Evolutionary conservation across 2,329 filamentous ascomycete genomes (phyloP).

Genomic region (Colletotrichum godetiae): DNA sequence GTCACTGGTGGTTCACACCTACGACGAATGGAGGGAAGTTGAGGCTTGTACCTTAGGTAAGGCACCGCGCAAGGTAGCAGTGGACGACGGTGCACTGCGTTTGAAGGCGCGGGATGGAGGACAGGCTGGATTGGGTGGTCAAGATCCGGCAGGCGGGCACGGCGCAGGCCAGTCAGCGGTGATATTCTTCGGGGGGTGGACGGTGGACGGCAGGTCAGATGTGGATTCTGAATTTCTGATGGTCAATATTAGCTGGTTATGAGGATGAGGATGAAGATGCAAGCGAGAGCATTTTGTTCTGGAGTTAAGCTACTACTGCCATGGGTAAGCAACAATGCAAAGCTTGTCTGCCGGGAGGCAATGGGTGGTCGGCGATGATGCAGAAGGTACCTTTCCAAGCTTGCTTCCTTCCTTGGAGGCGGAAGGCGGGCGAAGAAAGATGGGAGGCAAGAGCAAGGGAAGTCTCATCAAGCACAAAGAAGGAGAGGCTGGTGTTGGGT

Average conservation of each 20-base stretch:
- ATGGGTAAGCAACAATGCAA: background rate
- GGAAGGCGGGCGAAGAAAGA: background rate
- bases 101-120: slow-evolving; percentile 3
- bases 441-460: background rate
- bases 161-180: slow-evolving; percentile 12
- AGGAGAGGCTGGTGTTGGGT: background rate
- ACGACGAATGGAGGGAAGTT: no score
- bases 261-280: background rate
- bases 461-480: background rate
- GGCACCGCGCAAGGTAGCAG: background rate
- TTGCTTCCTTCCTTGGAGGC: background rate
- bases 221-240: background rate
- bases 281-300: background rate
- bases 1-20: background rate
- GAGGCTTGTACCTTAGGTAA: background rate
- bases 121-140: slow-evolving; percentile 24
- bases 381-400: background rate
- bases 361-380: background rate
- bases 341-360: background rate
- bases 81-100: background rate
- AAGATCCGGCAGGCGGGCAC: slow-evolving; percentile 25
- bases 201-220: background rate
- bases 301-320: no score
- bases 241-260: background rate
- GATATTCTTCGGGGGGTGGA: background rate